Evolutionary conservation across 768 basidiomycete genomes (phyloP).

Genomic region (Megacollybia marginata): DNA sequence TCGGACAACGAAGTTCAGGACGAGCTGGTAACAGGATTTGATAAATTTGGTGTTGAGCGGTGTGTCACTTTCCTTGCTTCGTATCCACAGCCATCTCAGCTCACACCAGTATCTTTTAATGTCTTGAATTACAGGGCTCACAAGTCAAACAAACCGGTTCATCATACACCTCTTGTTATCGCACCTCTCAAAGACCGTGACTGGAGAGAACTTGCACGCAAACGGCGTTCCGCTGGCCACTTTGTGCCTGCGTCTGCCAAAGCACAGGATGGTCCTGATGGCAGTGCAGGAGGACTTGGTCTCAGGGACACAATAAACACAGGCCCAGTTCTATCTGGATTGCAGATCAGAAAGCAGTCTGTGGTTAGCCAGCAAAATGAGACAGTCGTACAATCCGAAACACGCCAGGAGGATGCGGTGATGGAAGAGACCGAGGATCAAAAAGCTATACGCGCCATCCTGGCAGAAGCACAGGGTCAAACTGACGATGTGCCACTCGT

Average conservation of each 20-base stretch:
- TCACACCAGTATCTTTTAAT: slow-evolving; percentile 50
- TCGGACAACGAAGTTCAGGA: slow-evolving; percentile 50
- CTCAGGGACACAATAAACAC: slow-evolving; percentile 71
- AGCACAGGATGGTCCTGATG: slow-evolving; percentile 53
- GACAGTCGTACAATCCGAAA: neutral
- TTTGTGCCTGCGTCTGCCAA: slow-evolving; percentile 62
- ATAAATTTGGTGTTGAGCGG: slow-evolving; percentile 75
- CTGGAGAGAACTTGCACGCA: slow-evolving; percentile 78
- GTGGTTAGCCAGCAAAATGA: slow-evolving; percentile 24
- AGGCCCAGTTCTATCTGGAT: slow-evolving; percentile 61
- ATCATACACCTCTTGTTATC: slow-evolving; percentile 71
- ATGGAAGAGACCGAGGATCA: slow-evolving; percentile 67
- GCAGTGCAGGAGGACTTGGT: slow-evolving; percentile 72
- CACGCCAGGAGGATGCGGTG: slow-evolving; percentile 12
- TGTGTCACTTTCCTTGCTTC: slow-evolving; percentile 42
- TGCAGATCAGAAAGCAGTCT: slow-evolving; percentile 43
- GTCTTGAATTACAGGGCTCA: slow-evolving; percentile 7
- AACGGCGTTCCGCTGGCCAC: slow-evolving; percentile 43
- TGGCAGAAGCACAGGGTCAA: slow-evolving; percentile 45
- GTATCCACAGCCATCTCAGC: slow-evolving; percentile 50
- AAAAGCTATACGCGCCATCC: slow-evolving; percentile 69
- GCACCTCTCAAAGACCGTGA: slow-evolving; percentile 82
- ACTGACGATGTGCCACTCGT: slow-evolving; percentile 35
- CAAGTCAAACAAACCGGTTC: slow-evolving; percentile 40
- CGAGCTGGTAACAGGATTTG: slow-evolving; percentile 66